Evolutionary conservation across 352 stramenopile genomes (phyloP), one percentile per base, ranked within the genome.

Genomic region (Phytophthora boehmeriae): DNA sequence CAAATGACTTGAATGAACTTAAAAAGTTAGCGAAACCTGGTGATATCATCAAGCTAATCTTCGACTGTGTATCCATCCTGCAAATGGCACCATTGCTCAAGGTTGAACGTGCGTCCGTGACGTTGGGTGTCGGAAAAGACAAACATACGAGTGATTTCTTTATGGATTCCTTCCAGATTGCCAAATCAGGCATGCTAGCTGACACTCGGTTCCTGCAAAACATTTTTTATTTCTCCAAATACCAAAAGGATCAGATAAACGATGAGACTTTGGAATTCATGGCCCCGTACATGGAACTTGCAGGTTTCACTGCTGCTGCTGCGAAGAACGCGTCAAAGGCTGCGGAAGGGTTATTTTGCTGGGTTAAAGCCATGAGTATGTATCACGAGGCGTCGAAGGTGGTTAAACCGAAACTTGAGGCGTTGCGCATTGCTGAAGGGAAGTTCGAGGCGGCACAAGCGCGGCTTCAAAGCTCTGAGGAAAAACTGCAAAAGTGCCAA

Each of bases 241-340:
- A 94, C 52, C 76, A 97, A 28, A 97, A 97, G 56, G 92, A 98
- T 63, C 83, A 90, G 25, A 97, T 97, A 68, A 98, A 97, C 62
- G 89, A 97, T 50, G 92, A 98, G 54, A 97, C 89, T 2, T 84
- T 98, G 27, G 92, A 98, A 71, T 67, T 98, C n/a, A 90, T 98
- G 80, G 65, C 76, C 27, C 90, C 92, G 22, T 98, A 98, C 62
- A 81, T 97, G 57, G 84, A 96, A 14, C 76, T 97, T 8, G 73
- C 93, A 0, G 87, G 81, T 0, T 97, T 97, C 60, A 87, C 76
- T 25, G 73, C 84, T 1, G 70, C 80, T 1, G 87, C 89, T 4
- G 92, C 92, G 8, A 80, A 88, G 39, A 98, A 97, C 59, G 92
- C 91, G 0, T 97, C 89, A 2, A 92, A 93, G 64, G 92, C 92